Conservation (phyloP, 768 basidiomycete species). For the Collybia sordida region DNA sequence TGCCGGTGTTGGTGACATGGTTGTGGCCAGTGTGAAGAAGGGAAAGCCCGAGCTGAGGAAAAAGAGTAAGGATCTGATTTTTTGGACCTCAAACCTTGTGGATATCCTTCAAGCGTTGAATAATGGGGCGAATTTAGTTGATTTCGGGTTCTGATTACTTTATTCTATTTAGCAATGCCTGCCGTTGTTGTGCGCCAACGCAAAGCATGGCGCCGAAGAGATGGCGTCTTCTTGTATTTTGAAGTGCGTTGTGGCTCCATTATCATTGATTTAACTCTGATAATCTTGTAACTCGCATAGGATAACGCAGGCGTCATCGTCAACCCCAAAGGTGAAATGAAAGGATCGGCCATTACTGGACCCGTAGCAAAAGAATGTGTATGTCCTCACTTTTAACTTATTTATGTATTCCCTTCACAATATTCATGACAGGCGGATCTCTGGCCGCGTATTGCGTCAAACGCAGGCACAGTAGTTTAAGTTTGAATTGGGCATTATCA, state of each 20-base stretch:
- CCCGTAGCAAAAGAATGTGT: constrained; percentile 99
- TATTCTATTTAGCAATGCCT: constrained; percentile 76
- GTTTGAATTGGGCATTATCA: constrained; percentile 11
- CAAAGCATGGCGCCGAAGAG: constrained; percentile 96
- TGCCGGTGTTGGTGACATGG: constrained; percentile 93
- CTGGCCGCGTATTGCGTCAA: constrained; percentile 99
- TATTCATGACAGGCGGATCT: constrained; percentile 72
- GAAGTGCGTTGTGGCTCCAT: constrained; percentile 51
- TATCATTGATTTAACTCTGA: background rate
- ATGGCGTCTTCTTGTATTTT: constrained; percentile 99
- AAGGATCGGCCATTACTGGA: constrained; percentile 95
- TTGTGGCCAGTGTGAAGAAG: constrained; percentile 98
- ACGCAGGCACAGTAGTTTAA: constrained; percentile 98
- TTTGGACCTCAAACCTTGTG: background rate
- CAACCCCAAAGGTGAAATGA: constrained; percentile 99
- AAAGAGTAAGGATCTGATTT: constrained; percentile 73
- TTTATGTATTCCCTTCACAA: constrained; percentile 1
- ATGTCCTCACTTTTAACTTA: constrained; percentile 31
- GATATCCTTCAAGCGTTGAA: constrained; percentile 1
- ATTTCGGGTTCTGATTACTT: constrained; percentile 9
- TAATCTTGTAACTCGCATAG: constrained; percentile 27
- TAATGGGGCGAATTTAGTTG: background rate
- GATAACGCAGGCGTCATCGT: constrained; percentile 98
- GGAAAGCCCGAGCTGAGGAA: constrained; percentile 99
- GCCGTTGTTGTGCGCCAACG: constrained; percentile 96